phyloP scores from a whole-genome alignment of 805 yeast species.

The Ogataea trehalophila region DNA sequence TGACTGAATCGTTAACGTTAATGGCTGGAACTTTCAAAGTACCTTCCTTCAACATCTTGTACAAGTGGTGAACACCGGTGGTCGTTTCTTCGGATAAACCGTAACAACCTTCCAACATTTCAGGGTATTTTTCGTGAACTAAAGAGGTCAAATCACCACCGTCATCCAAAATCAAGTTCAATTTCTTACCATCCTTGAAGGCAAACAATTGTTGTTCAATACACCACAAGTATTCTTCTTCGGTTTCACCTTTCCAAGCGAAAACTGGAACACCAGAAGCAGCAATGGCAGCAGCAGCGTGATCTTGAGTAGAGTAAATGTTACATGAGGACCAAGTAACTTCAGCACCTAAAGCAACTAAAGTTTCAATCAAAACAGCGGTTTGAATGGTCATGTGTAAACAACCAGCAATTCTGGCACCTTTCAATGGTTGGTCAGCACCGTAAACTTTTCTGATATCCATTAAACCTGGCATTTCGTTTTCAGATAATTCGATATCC shows the following conservation, averaged over 20 bases:
- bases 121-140: conserved; percentile 97
- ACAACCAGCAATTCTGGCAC: conserved; percentile 99
- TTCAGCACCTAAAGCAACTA: conserved; percentile 97
- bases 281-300: conserved; percentile 99
- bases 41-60: conserved; percentile 89
- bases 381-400: conserved; percentile 99
- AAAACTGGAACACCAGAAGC: conserved; percentile 99
- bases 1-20: conserved; percentile 97
- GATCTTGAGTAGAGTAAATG: conserved; percentile 99
- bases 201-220: conserved; percentile 98
- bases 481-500: conserved; percentile 97
- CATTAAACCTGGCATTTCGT: conserved; percentile 99
- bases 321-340: conserved; percentile 99
- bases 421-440: conserved; percentile 87
- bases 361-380: conserved; percentile 96
- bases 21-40: conserved; percentile 96
- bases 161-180: conserved; percentile 96
- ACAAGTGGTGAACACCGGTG: conserved; percentile 99
- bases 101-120: conserved; percentile 89
- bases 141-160: conserved; percentile 98
- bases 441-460: conserved; percentile 94
- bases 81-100: conserved; percentile 99
- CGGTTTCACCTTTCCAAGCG: conserved; percentile 99
- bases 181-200: conserved; percentile 91
- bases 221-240: conserved; percentile 99